These are phyloP conservation scores for Triangularia verruculosa DNA, from an alignment of 2,329 filamentous ascomycete genomes.

Conservation along the genomic window DNA sequence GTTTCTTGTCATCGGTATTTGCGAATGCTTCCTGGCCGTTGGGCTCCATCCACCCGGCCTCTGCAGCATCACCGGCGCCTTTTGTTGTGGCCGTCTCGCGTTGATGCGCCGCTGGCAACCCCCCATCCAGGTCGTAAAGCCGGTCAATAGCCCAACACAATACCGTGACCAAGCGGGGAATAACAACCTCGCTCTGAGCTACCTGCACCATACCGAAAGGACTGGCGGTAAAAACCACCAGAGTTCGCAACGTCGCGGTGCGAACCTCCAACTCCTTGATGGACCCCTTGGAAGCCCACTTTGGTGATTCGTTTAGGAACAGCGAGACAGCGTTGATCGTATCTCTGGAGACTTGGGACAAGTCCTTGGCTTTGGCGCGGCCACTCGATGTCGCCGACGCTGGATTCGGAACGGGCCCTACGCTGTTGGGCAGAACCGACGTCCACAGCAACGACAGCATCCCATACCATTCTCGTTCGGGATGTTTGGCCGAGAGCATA, in stretches of 20 bases:
- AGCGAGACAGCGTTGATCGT: slow-evolving; percentile 63
- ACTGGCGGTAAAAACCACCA: slow-evolving; percentile 60
- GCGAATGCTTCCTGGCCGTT: slow-evolving; percentile 2
- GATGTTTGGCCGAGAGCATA: slow-evolving; percentile 65
- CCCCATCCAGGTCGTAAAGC: slow-evolving; percentile 59
- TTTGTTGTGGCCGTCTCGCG: not conserved
- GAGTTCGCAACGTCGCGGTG: slow-evolving; percentile 49
- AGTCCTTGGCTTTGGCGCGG: slow-evolving; percentile 9
- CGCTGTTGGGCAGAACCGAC: slow-evolving; percentile 59
- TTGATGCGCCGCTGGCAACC: not conserved
- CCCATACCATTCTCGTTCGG: slow-evolving; percentile 57
- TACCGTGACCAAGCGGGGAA: slow-evolving; percentile 72
- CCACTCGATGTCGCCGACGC: slow-evolving; percentile 31
- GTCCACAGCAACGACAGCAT: slow-evolving; percentile 66
- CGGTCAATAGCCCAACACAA: slow-evolving; percentile 65
- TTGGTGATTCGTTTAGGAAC: slow-evolving; percentile 57
- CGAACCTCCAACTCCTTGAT: slow-evolving; percentile 41
- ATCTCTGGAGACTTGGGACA: slow-evolving; percentile 33
- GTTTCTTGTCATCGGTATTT: slow-evolving; percentile 10
- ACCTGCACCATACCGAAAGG: slow-evolving; percentile 63
- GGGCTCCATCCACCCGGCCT: no score
- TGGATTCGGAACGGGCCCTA: slow-evolving; percentile 60
- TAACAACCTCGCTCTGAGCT: slow-evolving; percentile 63
- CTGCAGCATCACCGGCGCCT: no score
- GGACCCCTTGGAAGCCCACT: slow-evolving; percentile 34